Evolutionary conservation across 225 moss, liverwort and hornwort genomes (phyloP), one percentile per base, ranked within the genome.

Genomic region (Antitrichia curtipendula): DNA sequence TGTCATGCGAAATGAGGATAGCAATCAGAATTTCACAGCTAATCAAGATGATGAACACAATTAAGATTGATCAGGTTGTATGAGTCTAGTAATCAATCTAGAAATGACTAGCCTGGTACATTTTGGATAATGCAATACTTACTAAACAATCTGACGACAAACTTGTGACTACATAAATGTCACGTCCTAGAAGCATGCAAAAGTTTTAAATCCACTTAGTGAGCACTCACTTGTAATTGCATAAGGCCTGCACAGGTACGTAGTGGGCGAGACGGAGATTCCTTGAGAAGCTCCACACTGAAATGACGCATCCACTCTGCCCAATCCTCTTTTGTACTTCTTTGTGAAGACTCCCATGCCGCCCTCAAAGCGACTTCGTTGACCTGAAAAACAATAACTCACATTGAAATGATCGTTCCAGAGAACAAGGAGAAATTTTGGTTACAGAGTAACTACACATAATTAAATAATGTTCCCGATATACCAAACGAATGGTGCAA

Each of bases 251-350:
- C 98, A 94, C 98, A 99, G 14, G 95, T 97, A 50, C 98, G 95
- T 9, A 99, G 90, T 13, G 98, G 94, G 75, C 94, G 97, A 89
- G 98, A 99, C 8, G 98, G 98, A 73, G 98, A 99, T 87, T 99
- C 94, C 87, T 99, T 99, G 43, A 99, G 94, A 86, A 99, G 92
- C 88, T 99, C 98, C 83, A 99, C 98, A 90, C 98, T 99, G 84
- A 99, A 94, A 90, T 97, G 96, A 61, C 98, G 98, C 98, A 97
- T 99, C 98, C 98, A 99, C 87, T 99, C 98, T 83, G 96, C 94
- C 98, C 98, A 99, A 88, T 99, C 98, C 83, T 97, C 98, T 90
- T 96, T 97, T 7, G 98, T 99, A 90, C 98, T 99, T 88, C 98
- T 91, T 89, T 99, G 95, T 80, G 97, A 97, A 71, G 97, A 95